Conservation (phyloP, 768 basidiomycete species). For the Lyophyllum shimeji region DNA sequence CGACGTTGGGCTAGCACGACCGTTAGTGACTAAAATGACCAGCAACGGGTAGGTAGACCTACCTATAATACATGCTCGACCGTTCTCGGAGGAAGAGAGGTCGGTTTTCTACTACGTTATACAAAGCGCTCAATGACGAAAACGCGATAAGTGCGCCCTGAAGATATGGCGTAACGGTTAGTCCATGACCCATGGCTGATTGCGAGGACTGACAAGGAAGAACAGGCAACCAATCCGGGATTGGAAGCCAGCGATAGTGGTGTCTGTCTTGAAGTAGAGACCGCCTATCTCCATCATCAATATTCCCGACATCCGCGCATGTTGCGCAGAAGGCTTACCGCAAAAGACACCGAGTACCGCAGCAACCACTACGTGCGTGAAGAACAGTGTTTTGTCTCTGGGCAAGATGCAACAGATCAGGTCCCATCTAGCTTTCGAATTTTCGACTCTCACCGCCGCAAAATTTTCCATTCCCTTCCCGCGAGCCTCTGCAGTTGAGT, state of each 20-base stretch:
- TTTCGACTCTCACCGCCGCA: slow-evolving; percentile 50
- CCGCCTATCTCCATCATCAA: slow-evolving; percentile 52
- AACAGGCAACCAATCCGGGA: slow-evolving; percentile 92
- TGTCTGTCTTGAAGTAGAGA: slow-evolving; percentile 77
- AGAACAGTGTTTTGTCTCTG: slow-evolving; percentile 80
- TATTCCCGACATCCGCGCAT: too few relatives aligned
- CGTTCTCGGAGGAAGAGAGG: slow-evolving; percentile 90
- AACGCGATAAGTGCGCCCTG: slow-evolving; percentile 91
- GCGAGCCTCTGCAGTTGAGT: slow-evolving; percentile 85
- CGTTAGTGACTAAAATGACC: slow-evolving; percentile 1
- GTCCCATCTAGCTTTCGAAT: too few relatives aligned
- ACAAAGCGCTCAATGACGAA: slow-evolving; percentile 85
- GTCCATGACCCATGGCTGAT: not conserved
- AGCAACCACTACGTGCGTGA: slow-evolving; percentile 74
- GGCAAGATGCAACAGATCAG: not conserved
- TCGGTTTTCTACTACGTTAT: slow-evolving; percentile 82
- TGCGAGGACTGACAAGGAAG: slow-evolving; percentile 62
- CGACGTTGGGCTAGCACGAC: slow-evolving; percentile 66
- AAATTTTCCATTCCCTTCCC: slow-evolving; percentile 82
- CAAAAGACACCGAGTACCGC: slow-evolving; percentile 31
- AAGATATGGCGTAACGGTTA: not conserved
- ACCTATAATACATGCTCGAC: slow-evolving; percentile 85
- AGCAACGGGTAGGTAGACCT: slow-evolving; percentile 8
- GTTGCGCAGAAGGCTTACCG: too few relatives aligned
- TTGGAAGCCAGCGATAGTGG: slow-evolving; percentile 91